phyloP scores from a whole-genome alignment of 768 basidiomycete genomes.

The Hypholoma sublateritium region DNA sequence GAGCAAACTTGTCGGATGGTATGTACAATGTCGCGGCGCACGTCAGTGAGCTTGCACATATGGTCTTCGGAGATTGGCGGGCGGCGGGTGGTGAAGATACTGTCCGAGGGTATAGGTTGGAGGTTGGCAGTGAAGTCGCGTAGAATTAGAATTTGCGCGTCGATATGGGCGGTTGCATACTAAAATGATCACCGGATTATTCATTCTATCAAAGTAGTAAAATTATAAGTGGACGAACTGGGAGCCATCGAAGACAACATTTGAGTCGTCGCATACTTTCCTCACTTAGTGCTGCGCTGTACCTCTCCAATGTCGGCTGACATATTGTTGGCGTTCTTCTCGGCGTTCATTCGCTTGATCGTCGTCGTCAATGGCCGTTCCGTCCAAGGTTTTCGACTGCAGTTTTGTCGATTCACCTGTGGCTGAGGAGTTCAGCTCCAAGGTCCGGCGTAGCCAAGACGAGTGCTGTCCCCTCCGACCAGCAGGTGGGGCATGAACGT shows the following conservation, averaged over 20 bases:
- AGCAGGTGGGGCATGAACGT: no score
- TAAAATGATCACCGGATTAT: constrained; percentile 23
- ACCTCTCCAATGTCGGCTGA: constrained; percentile 1
- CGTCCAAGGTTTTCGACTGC: constrained; percentile 17
- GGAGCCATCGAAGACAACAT: constrained; percentile 87
- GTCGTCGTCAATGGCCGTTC: constrained; percentile 12
- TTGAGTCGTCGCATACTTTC: constrained; percentile 85
- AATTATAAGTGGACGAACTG: constrained; percentile 49
- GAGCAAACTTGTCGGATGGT: constrained; percentile 90
- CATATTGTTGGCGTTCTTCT: neutral
- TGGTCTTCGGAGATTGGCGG: constrained; percentile 20
- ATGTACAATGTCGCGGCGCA: constrained; percentile 81
- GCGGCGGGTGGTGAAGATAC: constrained; percentile 15
- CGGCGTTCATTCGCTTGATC: neutral
- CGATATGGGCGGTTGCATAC: constrained; percentile 88
- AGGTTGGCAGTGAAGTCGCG: constrained; percentile 80
- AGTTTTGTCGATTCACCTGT: no score
- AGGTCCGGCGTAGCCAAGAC: no score
- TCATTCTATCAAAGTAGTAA: neutral
- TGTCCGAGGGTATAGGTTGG: constrained; percentile 44
- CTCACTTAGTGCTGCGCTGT: constrained; percentile 82
- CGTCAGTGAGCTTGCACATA: constrained; percentile 65
- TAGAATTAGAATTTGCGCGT: constrained; percentile 81
- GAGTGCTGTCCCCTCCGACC: no score
- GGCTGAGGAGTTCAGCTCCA: no score